These are phyloP conservation scores for Saxispiralis lemnorum DNA, from an alignment of 495 filamentous ascomycete genomes.

Conservation along the genomic window DNA sequence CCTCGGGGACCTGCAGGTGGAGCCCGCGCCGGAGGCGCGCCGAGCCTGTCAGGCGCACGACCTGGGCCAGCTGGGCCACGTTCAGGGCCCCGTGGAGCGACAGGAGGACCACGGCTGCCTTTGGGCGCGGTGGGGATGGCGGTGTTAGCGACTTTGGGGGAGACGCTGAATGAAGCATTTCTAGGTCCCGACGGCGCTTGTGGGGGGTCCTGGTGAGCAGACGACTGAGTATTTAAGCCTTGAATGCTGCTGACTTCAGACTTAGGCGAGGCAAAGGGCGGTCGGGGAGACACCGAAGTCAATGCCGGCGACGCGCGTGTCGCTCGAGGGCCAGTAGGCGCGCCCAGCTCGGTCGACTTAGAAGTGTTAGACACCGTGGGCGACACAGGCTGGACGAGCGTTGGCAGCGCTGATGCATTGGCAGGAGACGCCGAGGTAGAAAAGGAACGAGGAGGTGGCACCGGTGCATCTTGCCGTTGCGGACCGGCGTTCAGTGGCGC, in stretches of 20 bases:
- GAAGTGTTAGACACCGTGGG: conserved; percentile 1
- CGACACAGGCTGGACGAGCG: conserved; percentile 8
- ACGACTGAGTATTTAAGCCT: not conserved
- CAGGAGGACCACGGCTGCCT: conserved; percentile 18
- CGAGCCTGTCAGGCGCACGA: conserved; percentile 6
- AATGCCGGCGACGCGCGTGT: conserved; percentile 18
- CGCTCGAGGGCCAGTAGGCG: conserved; percentile 14
- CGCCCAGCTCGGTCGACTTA: conserved; percentile 3
- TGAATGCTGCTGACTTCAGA: conserved; percentile 1
- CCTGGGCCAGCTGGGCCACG: not conserved
- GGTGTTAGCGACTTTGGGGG: conserved; percentile 18
- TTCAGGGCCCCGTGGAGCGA: conserved; percentile 14
- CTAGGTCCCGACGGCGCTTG: conserved; percentile 18
- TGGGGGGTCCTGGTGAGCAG: conserved; percentile 13
- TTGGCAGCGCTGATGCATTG: conserved; percentile 1
- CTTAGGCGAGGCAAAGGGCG: conserved; percentile 9
- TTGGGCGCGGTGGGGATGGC: conserved; percentile 26
- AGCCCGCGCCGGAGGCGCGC: conserved; percentile 6
- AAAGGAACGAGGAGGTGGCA: too few species aligned
- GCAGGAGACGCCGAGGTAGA: too few species aligned
- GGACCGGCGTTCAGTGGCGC: not conserved
- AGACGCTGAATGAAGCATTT: conserved; percentile 17
- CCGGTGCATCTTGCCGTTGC: too few species aligned
- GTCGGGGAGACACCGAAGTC: conserved; percentile 9
- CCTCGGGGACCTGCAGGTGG: conserved; percentile 13